phyloP scores from a whole-genome alignment of 2,329 filamentous ascomycete species.

The Fusarium sacchari region DNA sequence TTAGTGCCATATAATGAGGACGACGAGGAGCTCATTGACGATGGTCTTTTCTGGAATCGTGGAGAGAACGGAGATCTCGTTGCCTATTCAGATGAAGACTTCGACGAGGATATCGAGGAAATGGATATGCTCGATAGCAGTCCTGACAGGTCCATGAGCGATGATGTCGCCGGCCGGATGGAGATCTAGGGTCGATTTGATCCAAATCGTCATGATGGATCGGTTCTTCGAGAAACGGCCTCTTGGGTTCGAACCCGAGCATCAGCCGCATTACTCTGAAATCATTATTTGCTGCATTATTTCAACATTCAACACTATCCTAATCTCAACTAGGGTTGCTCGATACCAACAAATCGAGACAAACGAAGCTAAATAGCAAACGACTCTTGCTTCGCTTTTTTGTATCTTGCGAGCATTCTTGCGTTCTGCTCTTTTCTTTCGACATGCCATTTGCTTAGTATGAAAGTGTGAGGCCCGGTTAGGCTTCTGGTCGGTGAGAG shows the following conservation, averaged over 20 bases:
- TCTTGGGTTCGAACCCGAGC: not conserved
- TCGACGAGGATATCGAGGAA: constrained; percentile 59
- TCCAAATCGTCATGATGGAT: not conserved
- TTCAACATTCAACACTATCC: constrained; percentile 33
- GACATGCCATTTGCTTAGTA: constrained; percentile 24
- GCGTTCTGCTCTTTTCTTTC: constrained; percentile 16
- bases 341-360: constrained; percentile 2
- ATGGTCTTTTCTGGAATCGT: constrained; percentile 66
- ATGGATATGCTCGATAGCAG: constrained; percentile 54
- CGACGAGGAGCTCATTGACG: constrained; percentile 61
- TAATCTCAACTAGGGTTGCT: constrained; percentile 20
- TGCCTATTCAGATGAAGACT: constrained; percentile 62
- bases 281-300: constrained; percentile 13
- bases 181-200: constrained; percentile 60
- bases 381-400: constrained; percentile 17
- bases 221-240: not conserved
- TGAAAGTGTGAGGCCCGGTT: constrained; percentile 44
- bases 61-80: constrained; percentile 68
- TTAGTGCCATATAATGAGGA: constrained; percentile 56
- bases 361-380: constrained; percentile 14
- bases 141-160: constrained; percentile 66
- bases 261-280: not conserved
- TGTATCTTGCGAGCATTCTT: constrained; percentile 8
- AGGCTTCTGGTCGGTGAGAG: constrained; percentile 53
- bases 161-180: constrained; percentile 71